Evolutionary conservation across 805 yeast species (phyloP), one percentile per base, ranked within the genome.

Genomic region (Metschnikowia colocasiae): DNA sequence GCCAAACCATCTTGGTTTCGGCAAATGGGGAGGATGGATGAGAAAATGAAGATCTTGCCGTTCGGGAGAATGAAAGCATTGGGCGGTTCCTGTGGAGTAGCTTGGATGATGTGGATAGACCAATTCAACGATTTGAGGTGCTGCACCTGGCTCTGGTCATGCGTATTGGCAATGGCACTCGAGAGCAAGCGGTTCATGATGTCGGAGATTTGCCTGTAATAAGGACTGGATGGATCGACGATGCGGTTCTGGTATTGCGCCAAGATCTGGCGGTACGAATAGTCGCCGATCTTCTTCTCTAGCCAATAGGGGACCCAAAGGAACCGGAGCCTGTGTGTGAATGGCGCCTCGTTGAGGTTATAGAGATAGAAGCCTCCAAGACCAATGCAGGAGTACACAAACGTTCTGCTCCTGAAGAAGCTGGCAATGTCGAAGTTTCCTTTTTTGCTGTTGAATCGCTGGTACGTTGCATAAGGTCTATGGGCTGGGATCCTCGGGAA

Each of bases 51-150:
- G 36, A 94, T 96, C 64, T 91, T 91, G 6, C 99, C 99, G 51
- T 94, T 92, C 18, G 98, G 98, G 30, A 94, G 72, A 16, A 94
- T 96, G 67, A 94, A 92, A 1, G 99, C 99, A 67, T 94, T 94
- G 2, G 99, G 98, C 13, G 95, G 91, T n/a, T 75, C 75, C 29
- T 67, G 66, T 52, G 84, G 78, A 12, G 49, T 35, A 18, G 88
- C 83, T 37, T 61, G 57, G 38, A 72, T 58, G 19, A 94, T 86
- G 61, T 88, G 88, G 25, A 94, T 80, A 53, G 79, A 71, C 98
- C 99, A 94, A 35, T 83, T 74, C 53, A 55, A 70, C 63, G 53
- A 60, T 57, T 61, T 68, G 63, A 62, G 63, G 59, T 58, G 74
- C 38, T 45, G 65, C 49, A 56, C 67, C 65, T 70, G 73, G 4